Evolutionary conservation across 2,329 filamentous ascomycete genomes (phyloP), one percentile per base, ranked within the genome.

Genomic region (Triangularia setosa): DNA sequence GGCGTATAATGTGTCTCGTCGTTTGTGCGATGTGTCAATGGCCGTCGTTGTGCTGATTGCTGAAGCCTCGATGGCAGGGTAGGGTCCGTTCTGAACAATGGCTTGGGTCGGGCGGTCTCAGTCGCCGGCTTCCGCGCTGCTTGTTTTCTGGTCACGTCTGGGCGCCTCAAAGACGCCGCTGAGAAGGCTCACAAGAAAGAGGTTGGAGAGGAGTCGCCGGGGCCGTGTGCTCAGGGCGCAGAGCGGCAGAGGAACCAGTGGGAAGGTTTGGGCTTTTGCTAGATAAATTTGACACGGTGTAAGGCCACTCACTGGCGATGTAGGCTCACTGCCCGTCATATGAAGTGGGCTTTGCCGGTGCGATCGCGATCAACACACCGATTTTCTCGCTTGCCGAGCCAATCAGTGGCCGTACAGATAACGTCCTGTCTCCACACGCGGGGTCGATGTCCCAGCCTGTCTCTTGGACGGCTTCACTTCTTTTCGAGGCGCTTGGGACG

Each of bases 301-400:
- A 28, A 27, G 18, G 40, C 18, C 40, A 48, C 40, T n/a, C 24
- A 55, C 63, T 62, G 40, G 52, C 61, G 44, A 58, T 57, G 40
- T 54, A 48, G 25, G 60, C 58, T 66, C 59, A 35, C 14, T 53
- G 24, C 35, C 40, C 55, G 53, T 61, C 58, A 65, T 59, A 63
- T 58, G 21, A 55, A 55, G 63, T 56, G 61, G 61, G 64, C 58
- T 65, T 33, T 55, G 52, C 56, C 63, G 65, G 65, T 65, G 64
- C 58, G 62, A 68, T 69, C 65, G 67, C 44, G 53, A 61, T 62
- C 30, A 59, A 59, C 58, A 56, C 62, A 64, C 54, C 60, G 63
- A 65, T 63, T 65, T 70, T 70, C 67, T 65, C 64, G 66, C 65
- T 66, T 64, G 59, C 33, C 58, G n/a, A 28, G 25, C 69, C 68